phyloP scores from a whole-genome alignment of 306 rosid species.

The Dalbergia cochinchinensis region DNA sequence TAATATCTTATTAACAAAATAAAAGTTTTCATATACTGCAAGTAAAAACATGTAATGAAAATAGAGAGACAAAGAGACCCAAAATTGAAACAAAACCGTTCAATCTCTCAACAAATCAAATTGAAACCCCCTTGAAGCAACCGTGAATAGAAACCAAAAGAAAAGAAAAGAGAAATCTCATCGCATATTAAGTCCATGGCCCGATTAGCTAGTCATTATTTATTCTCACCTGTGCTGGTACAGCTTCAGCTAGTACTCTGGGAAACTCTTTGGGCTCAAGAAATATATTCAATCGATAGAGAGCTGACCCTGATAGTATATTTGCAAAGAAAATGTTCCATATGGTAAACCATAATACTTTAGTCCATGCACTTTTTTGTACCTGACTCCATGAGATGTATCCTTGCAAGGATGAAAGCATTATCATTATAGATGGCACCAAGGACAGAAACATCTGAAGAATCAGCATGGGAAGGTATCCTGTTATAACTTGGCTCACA shows the following conservation, averaged over 20 bases:
- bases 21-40: background rate
- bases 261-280: constrained; percentile 88
- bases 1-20: constrained; percentile 20
- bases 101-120: too few species aligned
- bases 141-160: too few species aligned
- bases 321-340: constrained; percentile 94
- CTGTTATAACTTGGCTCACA: constrained; percentile 80
- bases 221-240: constrained; percentile 78
- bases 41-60: background rate
- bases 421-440: constrained; percentile 78
- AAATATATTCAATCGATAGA: constrained; percentile 63
- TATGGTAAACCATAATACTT: constrained; percentile 80
- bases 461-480: constrained; percentile 88
- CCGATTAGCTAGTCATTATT: constrained; percentile 13
- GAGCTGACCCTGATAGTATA: constrained; percentile 79
- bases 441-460: constrained; percentile 62
- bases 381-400: constrained; percentile 75
- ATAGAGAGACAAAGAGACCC: too few species aligned
- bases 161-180: too few species aligned
- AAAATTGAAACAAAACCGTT: too few species aligned
- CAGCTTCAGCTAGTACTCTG: constrained; percentile 78
- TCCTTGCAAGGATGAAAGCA: constrained; percentile 83
- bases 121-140: too few species aligned
- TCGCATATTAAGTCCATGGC: too few species aligned
- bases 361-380: constrained; percentile 70